Conservation (phyloP, 2,329 filamentous ascomycete species). For the Capronia americana region DNA sequence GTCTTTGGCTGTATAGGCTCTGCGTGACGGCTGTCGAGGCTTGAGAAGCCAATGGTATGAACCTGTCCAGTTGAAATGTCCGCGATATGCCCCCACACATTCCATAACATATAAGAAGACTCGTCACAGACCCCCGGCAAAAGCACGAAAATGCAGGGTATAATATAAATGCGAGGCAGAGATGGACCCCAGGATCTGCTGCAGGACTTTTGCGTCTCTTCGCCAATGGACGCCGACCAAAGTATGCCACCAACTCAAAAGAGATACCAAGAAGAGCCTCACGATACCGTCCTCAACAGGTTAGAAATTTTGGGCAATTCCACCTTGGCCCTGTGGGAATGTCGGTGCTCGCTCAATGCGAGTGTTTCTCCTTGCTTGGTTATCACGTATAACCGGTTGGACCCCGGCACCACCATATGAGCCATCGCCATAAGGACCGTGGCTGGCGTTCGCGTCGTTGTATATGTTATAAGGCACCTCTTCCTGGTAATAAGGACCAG, state of each 20-base stretch:
- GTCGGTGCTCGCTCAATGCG: slow-evolving; percentile 90
- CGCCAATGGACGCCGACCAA: not conserved
- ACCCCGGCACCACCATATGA: slow-evolving; percentile 57
- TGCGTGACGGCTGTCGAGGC: not conserved
- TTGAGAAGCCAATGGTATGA: not conserved
- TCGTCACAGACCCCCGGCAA: slow-evolving; percentile 4
- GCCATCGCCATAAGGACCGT: slow-evolving; percentile 62
- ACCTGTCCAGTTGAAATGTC: not conserved
- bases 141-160: slow-evolving; percentile 14
- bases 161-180: slow-evolving; percentile 9
- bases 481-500: slow-evolving; percentile 60
- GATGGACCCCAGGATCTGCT: slow-evolving; percentile 8
- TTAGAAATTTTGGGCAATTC: slow-evolving; percentile 95
- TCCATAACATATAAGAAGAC: slow-evolving; percentile 8
- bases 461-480: slow-evolving; percentile 61
- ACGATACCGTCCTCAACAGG: not conserved
- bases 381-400: slow-evolving; percentile 89
- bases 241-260: not conserved
- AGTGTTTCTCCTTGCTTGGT: slow-evolving; percentile 89
- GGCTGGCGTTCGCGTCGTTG: slow-evolving; percentile 50
- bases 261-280: not conserved
- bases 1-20: not conserved
- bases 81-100: not conserved
- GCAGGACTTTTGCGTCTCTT: slow-evolving; percentile 9
- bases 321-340: slow-evolving; percentile 80